Base-by-base conservation (phyloP, 2,329 filamentous ascomycete genomes). In the Diaporthe aspalathi region DNA sequence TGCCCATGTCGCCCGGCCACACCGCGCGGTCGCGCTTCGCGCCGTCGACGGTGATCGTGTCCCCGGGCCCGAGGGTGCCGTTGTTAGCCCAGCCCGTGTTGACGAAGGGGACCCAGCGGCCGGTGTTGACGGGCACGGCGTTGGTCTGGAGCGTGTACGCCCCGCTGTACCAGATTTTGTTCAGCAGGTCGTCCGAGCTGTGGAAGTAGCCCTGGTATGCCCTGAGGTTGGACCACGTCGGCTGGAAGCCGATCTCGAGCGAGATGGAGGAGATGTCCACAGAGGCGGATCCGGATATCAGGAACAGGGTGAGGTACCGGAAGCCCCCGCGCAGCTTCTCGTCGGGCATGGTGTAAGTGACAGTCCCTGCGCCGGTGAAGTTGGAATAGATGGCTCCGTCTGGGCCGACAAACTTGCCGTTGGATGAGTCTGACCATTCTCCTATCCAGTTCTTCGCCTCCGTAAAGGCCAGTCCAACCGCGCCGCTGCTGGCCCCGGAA, bases 1-100 rank as follows among this genome's bases (percentile, higher is more conserved):
- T 86, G 3, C 85, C 84, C 82, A 89, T 86, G 74, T 90, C 88
- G 3, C 87, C 88, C 2, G 88, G 85, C 86, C 87, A 90, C 2
- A 89, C 85, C 3, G 87, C 79, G 7, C 86, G 81, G 74, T 89
- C 87, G 40, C 87, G 81, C 76, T 89, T 89, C 1, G 87, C 85
- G 4, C 87, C 87, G 75, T 89, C 86, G n/a, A 80, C 79, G 50
- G 81, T 79, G 29, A 80, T 77, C 16, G 80, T 78, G 22, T 75
- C 63, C 2, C 78, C 80, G 3, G 77, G 76, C 9, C 80, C 79
- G 35, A 82, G 75, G 0, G 76, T 75, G 16, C 76, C 78, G 70
- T 81, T 78, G 68, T 80, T 80, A 8, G 74, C 76, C 80, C 80
- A 82, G 1, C 84, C 86, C 24, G 79, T 80, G 14, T 73, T 74